phyloP scores from a whole-genome alignment of 2,329 filamentous ascomycete genomes.

The Ceratocystis colombiana region DNA sequence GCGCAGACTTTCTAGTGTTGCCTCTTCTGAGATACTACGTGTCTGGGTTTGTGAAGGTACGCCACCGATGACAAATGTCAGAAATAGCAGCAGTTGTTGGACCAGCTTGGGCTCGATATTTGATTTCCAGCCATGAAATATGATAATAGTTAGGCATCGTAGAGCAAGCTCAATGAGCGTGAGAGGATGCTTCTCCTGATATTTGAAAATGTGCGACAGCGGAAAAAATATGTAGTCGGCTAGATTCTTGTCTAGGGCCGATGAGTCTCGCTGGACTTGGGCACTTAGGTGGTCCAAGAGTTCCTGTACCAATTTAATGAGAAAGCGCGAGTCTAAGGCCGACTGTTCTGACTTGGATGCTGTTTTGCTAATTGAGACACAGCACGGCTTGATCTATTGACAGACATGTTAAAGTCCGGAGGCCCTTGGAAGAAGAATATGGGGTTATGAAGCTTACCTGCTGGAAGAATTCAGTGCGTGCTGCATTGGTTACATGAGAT shows the following conservation, averaged over 20 bases:
- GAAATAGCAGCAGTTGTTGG: conserved; percentile 74
- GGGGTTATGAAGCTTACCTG: conserved; percentile 29
- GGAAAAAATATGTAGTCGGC: conserved; percentile 96
- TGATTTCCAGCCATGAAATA: conserved; percentile 68
- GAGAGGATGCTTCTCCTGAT: conserved; percentile 60
- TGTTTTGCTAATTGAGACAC: conserved; percentile 50
- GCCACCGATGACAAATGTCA: conserved; percentile 71
- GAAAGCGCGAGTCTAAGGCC: conserved; percentile 35
- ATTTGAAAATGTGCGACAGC: conserved; percentile 72
- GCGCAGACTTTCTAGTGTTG: conserved; percentile 58
- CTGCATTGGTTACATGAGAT: conserved; percentile 17
- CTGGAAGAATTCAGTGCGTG: conserved; percentile 34
- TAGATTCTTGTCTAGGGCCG: conserved; percentile 63
- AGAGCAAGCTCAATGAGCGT: conserved; percentile 65
- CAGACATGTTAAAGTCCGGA: conserved; percentile 20
- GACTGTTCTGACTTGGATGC: conserved; percentile 42
- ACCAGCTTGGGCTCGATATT: conserved; percentile 61
- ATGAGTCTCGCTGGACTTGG: conserved; percentile 37
- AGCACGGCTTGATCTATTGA: conserved; percentile 51
- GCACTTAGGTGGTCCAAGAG: conserved; percentile 40
- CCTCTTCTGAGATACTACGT: conserved; percentile 56
- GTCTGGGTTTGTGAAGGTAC: conserved; percentile 47
- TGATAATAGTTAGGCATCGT: conserved; percentile 61
- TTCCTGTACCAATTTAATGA: conserved; percentile 39
- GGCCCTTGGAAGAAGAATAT: not conserved